Conservation (phyloP, 2,329 filamentous ascomycete genomes). For the Talaromyces piceae region DNA sequence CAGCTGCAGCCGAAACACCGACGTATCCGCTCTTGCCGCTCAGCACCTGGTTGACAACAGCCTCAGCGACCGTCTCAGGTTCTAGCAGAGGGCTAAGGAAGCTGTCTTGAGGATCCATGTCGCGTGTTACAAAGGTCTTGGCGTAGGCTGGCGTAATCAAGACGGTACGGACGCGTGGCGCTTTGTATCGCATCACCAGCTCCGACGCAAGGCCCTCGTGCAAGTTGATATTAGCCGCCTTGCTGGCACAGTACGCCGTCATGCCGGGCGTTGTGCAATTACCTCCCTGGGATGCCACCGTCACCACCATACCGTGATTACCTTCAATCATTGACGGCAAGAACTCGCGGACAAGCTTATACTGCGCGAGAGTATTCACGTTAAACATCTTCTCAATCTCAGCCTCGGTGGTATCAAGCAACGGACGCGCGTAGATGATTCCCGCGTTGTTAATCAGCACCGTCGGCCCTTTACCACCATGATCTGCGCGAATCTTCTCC, state of each 20-base stretch:
- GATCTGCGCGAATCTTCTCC: conserved; percentile 20
- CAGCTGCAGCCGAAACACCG: conserved; percentile 44
- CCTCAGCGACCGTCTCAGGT: conserved; percentile 58
- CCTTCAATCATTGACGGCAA: conserved; percentile 40
- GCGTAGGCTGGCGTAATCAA: conserved; percentile 10
- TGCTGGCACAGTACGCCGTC: conserved; percentile 43
- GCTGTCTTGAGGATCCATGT: conserved; percentile 44
- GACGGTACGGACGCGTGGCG: conserved; percentile 22
- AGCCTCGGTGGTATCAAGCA: conserved; percentile 35
- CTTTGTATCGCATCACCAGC: conserved; percentile 22
- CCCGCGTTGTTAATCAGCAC: conserved; percentile 42
- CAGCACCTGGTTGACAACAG: conserved; percentile 54
- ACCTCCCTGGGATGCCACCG: conserved; percentile 44
- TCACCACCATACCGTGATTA: conserved; percentile 48
- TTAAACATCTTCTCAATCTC: conserved; percentile 39
- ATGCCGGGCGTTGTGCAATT: conserved; percentile 39
- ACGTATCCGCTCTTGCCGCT: conserved; percentile 52
- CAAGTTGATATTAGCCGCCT: conserved; percentile 42
- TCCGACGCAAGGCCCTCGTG: conserved; percentile 38
- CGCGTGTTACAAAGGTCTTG: conserved; percentile 18
- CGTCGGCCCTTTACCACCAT: conserved; percentile 27
- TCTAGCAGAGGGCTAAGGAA: conserved; percentile 50
- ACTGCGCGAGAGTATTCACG: conserved; percentile 44
- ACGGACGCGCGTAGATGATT: conserved; percentile 34
- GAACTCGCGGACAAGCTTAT: conserved; percentile 40